Conservation (phyloP, 805 yeast genomes). For the Teunomyces lycoperdinae region DNA sequence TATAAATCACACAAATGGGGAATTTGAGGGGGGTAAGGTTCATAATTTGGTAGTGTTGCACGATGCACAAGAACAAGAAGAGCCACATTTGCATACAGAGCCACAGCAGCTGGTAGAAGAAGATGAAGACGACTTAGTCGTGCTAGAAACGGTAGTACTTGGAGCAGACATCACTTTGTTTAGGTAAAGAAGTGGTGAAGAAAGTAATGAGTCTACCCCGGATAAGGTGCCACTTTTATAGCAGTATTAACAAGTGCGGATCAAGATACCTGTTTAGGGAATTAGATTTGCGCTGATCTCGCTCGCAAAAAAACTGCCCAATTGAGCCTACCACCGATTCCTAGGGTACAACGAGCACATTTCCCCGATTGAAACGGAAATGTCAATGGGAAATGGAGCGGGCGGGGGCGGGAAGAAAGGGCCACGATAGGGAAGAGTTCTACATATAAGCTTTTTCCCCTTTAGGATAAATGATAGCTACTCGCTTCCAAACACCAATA, state of each 20-base stretch:
- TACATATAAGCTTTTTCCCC: neutral
- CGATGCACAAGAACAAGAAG: slow-evolving; percentile 37
- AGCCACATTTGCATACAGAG: slow-evolving; percentile 40
- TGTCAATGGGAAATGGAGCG: neutral
- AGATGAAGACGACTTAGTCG: slow-evolving; percentile 17
- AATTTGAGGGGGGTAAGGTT: neutral
- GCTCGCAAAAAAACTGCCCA: neutral
- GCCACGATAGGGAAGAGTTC: neutral
- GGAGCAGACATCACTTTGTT: neutral
- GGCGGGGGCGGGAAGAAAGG: no score
- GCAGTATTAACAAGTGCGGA: neutral
- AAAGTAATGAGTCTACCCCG: neutral
- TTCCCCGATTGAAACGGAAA: neutral
- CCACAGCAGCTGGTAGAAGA: slow-evolving; percentile 31
- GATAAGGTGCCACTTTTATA: neutral
- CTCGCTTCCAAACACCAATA: neutral
- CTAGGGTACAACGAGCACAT: neutral
- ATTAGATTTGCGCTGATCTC: neutral
- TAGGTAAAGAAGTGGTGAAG: slow-evolving; percentile 6
- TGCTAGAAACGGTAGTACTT: slow-evolving; percentile 3
- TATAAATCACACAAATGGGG: neutral
- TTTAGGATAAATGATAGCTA: neutral
- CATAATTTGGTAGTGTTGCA: slow-evolving; percentile 43
- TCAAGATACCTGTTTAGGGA: slow-evolving; percentile 1
- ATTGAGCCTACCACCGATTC: neutral